Evolutionary conservation across 805 yeast species (phyloP), one percentile per base, ranked within the genome.

Genomic region (Metschnikowia baotianmanensis): DNA sequence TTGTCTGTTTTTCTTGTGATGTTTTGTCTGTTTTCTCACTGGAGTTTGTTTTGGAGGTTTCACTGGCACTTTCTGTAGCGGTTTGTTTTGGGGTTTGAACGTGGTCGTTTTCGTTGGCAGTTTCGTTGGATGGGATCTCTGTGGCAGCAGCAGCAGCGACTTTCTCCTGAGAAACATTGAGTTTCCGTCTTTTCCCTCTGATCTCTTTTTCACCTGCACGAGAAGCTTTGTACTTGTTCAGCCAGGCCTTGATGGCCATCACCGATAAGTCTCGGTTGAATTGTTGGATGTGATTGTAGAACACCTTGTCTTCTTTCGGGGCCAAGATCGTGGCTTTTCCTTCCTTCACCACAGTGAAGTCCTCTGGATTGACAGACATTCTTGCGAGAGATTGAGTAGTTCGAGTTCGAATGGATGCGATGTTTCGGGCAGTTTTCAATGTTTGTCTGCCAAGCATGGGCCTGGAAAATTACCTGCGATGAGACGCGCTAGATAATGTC

Each of bases 211-310:
- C 56, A 9, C 61, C 61, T 17, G 43, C 52, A 26, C 58, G 55
- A 33, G 60, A 61, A 28, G 63, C 73, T 15, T 71, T 63, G 47
- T 78, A 82, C 25, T 83, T 53, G 40, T 83, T 79, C 29, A 82
- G 74, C 91, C 95, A 93, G 0, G 98, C 95, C 42, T 81, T 76
- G 46, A 93, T 90, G 7, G 87, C 89, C 52, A 83, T 68, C 5
- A 87, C 84, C 50, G 95, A 84, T 35, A 93, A 66, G 59, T 93
- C 99, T 54, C 99, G 76, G 62, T 93, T 93, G 65, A 89, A 93
- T 64, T 91, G 98, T 65, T 93, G 99, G 41, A 93, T 85, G 8
- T 96, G 97, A 59, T 93, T 93, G 65, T 93, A 93, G 58, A 93
- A 93, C 9, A 93, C 99, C 44, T 74, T 72, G 51, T 86, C 89